Conservation (phyloP, 192 early-diverging fungal species). For the Backusella mclennaniae region DNA sequence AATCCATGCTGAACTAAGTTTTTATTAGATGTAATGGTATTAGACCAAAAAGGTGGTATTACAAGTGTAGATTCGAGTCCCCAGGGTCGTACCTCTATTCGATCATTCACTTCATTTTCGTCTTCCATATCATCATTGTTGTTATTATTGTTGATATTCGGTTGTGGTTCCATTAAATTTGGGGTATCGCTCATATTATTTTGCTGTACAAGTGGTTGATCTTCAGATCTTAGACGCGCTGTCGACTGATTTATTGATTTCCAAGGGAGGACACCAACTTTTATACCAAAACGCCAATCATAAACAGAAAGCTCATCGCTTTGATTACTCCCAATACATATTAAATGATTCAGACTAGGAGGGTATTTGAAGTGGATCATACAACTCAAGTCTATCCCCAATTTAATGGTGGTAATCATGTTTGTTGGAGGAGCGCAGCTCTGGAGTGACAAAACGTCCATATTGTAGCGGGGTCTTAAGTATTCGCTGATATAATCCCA, state of each 20-base stretch:
- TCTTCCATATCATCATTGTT: background rate
- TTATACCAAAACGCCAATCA: slow-evolving; percentile 38
- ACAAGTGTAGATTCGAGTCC: slow-evolving; percentile 29
- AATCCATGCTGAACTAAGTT: slow-evolving; percentile 8
- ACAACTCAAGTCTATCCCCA: slow-evolving; percentile 17
- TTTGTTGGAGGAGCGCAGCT: background rate
- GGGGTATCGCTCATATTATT: background rate
- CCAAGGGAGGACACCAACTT: slow-evolving; percentile 29
- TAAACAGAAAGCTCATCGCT: slow-evolving; percentile 29
- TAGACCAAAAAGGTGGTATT: slow-evolving; percentile 13
- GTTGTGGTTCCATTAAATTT: background rate
- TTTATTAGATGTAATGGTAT: background rate
- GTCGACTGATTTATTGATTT: background rate
- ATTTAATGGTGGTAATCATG: slow-evolving; percentile 12
- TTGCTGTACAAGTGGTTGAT: background rate
- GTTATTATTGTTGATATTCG: background rate
- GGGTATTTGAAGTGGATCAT: slow-evolving; percentile 30
- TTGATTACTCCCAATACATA: slow-evolving; percentile 20
- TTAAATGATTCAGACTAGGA: slow-evolving; percentile 24
- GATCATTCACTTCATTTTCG: background rate
- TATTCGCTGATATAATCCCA: slow-evolving; percentile 10
- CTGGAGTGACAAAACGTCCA: background rate
- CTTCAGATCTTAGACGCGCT: background rate
- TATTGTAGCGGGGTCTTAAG: background rate
- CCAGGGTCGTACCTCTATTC: slow-evolving; percentile 15